Percentiles rank a stretch among this genome's conserved stretches.
Evolutionary conservation across 495 filamentous ascomycete species (phyloP).

Genomic region (Aspergillus cristatus): DNA sequence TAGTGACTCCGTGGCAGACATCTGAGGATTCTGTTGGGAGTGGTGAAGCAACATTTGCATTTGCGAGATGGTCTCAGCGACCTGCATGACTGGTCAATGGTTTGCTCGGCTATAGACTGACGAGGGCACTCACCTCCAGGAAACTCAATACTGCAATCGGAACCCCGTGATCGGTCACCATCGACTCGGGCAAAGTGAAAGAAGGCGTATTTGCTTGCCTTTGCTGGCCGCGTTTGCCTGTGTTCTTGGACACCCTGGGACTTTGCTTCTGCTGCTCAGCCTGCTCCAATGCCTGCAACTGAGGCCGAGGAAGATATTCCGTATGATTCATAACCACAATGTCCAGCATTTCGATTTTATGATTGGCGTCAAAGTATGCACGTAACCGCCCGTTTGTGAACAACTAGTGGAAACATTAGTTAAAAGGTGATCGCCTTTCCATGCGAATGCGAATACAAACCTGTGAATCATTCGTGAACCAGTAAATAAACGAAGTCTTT

Average conservation of each 20-base stretch:
- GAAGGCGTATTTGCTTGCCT: conserved; percentile 41
- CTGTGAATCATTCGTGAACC: conserved; percentile 62
- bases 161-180: conserved; percentile 55
- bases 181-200: conserved; percentile 52
- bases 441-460: conserved; percentile 31
- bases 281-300: conserved; percentile 39
- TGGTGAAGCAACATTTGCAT: conserved; percentile 61
- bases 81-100: conserved; percentile 26
- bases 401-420: conserved; percentile 36
- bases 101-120: not conserved
- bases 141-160: conserved; percentile 50
- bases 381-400: conserved; percentile 53
- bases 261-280: conserved; percentile 57
- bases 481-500: conserved; percentile 60
- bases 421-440: not conserved
- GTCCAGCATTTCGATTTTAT: conserved; percentile 65
- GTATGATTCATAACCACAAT: conserved; percentile 53
- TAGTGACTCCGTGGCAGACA: conserved; percentile 53
- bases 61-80: conserved; percentile 64
- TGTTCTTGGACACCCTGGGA: conserved; percentile 56
- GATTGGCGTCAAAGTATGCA: conserved; percentile 57
- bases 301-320: conserved; percentile 56
- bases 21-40: conserved; percentile 46
- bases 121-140: conserved; percentile 47
- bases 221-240: conserved; percentile 44